Base-by-base conservation (phyloP, 129 eudicot genomes). In the Arctium minus region DNA sequence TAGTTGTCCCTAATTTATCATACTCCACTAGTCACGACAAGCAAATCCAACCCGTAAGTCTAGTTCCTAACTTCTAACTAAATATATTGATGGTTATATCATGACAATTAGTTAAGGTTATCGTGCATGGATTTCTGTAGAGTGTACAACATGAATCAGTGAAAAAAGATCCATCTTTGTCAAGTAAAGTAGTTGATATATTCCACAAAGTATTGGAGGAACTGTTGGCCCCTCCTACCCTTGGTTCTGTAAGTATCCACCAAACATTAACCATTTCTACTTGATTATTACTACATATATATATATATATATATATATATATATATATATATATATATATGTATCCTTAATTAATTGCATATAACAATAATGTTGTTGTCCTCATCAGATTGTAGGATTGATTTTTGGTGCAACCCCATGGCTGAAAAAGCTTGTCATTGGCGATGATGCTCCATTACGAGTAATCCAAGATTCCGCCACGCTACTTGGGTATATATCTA, bases 141-240 rank as follows among this genome's bases (percentile, higher is more conserved):
- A 83, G 72, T 82, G 81, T 85, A 75, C n/a, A 29, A 27, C 72
- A 81, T 76, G 82, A 50, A 84, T 74, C 82, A 37, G 75, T 64
- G 30, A 78, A 86, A 48, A 79, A 72, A 48, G 81, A 77, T 6
- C 42, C 8, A 39, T 38, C 80, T 31, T 78, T 74, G 31, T 83
- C 86, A 89, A 72, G 78, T 56, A 86, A 86, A 81, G n/a, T 88
- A 8, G 30, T 8, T n/a, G 93, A 80, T 32, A 29, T 87, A 30
- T 22, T 90, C 11, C 87, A 87, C 78, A 85, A 71, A 72, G 62
- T 96, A 18, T 56, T 88, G 37, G 89, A 93, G 79, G 96, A 96
- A 88, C 72, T 96, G 36, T 36, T 79, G 86, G 86, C 99, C 71
- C 99, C 99, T 88, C 99, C 99, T 35, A 90, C 89, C 11, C 37